Conservation (phyloP, 208 protist genomes). For the Leishmania lainsoni region DNA sequence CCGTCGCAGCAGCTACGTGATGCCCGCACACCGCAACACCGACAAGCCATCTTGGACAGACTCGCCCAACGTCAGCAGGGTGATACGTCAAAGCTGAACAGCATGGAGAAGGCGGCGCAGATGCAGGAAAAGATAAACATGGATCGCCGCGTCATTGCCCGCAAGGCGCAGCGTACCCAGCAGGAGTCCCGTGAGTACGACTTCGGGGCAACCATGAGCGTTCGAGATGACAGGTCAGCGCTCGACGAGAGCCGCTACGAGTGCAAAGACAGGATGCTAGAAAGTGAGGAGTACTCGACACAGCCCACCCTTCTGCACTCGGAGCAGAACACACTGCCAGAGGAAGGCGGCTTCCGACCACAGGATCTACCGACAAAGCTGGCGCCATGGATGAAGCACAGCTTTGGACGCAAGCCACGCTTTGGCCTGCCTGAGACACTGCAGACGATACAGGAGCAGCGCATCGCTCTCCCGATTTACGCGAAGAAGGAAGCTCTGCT, state of each 20-base stretch:
- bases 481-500: slow-evolving; percentile 92
- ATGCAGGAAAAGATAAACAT: slow-evolving; percentile 79
- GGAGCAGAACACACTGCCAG: slow-evolving; percentile 65
- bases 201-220: neutral
- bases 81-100: slow-evolving; percentile 63
- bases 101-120: slow-evolving; percentile 74
- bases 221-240: neutral
- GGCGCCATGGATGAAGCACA: slow-evolving; percentile 87
- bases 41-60: slow-evolving; percentile 75
- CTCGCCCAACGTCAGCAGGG: slow-evolving; percentile 56
- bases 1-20: slow-evolving; percentile 82
- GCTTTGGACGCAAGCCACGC: slow-evolving; percentile 60
- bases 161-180: slow-evolving; percentile 39
- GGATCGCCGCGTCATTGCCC: slow-evolving; percentile 77
- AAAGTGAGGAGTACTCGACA: slow-evolving; percentile 19
- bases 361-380: slow-evolving; percentile 55
- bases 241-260: neutral
- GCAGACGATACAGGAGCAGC: slow-evolving; percentile 79
- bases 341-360: slow-evolving; percentile 67
- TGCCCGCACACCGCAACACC: slow-evolving; percentile 79
- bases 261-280: slow-evolving; percentile 1
- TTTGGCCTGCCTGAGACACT: slow-evolving; percentile 65
- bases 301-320: slow-evolving; percentile 53
- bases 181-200: slow-evolving; percentile 15
- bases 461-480: slow-evolving; percentile 95